Evolutionary conservation across 768 basidiomycete species (phyloP).

Genomic region (Rhizopogon vulgaris): DNA sequence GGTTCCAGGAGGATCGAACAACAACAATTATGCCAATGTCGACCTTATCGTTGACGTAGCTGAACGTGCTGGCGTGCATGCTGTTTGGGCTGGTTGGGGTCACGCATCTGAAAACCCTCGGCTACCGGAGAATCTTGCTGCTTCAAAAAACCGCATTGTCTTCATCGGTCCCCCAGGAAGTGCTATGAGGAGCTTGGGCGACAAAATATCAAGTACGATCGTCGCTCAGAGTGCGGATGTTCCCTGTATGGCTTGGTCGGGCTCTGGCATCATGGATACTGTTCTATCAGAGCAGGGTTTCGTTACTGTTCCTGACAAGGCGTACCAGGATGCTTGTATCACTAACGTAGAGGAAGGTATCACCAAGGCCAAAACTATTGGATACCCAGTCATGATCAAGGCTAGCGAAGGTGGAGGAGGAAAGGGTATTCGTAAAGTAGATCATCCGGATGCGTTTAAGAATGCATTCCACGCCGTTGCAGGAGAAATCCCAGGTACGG

Average conservation of each 20-base stretch:
- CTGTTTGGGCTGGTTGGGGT: conserved; percentile 99
- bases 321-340: conserved; percentile 85
- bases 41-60: conserved; percentile 98
- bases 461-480: conserved; percentile 91
- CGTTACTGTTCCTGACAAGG: conserved; percentile 90
- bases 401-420: conserved; percentile 98
- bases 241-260: conserved; percentile 99
- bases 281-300: conserved; percentile 78
- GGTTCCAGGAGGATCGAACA: conserved; percentile 96
- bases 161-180: conserved; percentile 99
- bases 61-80: conserved; percentile 94
- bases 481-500: conserved; percentile 90
- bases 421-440: conserved; percentile 97
- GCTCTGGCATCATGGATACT: conserved; percentile 88
- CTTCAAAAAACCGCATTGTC: conserved; percentile 92
- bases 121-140: conserved; percentile 86
- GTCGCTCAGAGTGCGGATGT: conserved; percentile 96
- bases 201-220: conserved; percentile 99
- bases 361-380: conserved; percentile 76
- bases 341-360: conserved; percentile 84
- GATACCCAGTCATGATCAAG: conserved; percentile 99
- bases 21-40: conserved; percentile 99
- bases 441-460: conserved; percentile 80
- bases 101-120: conserved; percentile 99
- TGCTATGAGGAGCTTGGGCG: conserved; percentile 97